phyloP scores from a whole-genome alignment of 2,329 filamentous ascomycete species.

The Claviceps arundinis region DNA sequence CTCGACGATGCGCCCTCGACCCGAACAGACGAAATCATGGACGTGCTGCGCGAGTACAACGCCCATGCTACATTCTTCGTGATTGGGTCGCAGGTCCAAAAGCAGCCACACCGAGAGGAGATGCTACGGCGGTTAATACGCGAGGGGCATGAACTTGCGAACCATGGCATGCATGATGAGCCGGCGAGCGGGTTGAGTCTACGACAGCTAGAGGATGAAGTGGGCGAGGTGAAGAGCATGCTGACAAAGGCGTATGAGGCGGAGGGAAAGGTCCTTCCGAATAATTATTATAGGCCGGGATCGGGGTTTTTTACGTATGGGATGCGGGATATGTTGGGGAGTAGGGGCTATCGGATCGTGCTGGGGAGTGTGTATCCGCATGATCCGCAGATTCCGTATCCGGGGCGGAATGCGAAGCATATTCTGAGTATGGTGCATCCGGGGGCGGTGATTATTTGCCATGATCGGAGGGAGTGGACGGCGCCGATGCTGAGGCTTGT shows the following conservation, averaged over 20 bases:
- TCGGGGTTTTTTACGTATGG: constrained; percentile 66
- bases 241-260: constrained; percentile 44
- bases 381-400: constrained; percentile 69
- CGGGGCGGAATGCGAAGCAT: constrained; percentile 60
- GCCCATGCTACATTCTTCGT: constrained; percentile 79
- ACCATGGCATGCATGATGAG: constrained; percentile 85
- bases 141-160: constrained; percentile 60
- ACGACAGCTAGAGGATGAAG: constrained; percentile 46
- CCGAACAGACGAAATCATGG: constrained; percentile 57
- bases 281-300: constrained; percentile 68
- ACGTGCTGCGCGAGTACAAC: constrained; percentile 49
- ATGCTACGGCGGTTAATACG: constrained; percentile 44
- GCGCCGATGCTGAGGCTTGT: constrained; percentile 62
- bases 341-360: constrained; percentile 58
- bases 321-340: constrained; percentile 49
- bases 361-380: constrained; percentile 80
- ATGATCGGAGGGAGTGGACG: constrained; percentile 77
- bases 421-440: constrained; percentile 66
- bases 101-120: constrained; percentile 27
- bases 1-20: constrained; percentile 75
- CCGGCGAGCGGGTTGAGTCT: constrained; percentile 50
- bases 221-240: constrained; percentile 47
- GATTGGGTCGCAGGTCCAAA: constrained; percentile 63
- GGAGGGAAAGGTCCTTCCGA: constrained; percentile 30
- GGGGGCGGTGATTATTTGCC: constrained; percentile 72